A percentile compares a stretch with the other conserved stretches of the same genome.
Evolutionary conservation across 306 rosid genomes (phyloP).

Genomic region (Lathyrus tuberosus): DNA sequence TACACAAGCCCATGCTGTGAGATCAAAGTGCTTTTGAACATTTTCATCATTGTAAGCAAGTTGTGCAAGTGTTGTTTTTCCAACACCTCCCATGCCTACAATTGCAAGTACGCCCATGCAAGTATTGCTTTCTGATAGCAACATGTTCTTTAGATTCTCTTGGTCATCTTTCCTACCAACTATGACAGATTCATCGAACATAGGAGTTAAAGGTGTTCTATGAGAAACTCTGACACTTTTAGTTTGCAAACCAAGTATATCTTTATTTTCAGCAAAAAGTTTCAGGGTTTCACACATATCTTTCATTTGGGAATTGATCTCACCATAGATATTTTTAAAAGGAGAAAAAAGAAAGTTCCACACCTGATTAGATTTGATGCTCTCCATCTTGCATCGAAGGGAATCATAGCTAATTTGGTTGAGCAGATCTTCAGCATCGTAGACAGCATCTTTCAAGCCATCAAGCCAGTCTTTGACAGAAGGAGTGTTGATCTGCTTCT

Average conservation of each 20-base stretch:
- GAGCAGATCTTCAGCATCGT: constrained; percentile 10
- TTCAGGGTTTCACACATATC: constrained; percentile 31
- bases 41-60: no score
- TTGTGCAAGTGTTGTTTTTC: no score
- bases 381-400: constrained; percentile 13
- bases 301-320: constrained; percentile 40
- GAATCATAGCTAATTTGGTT: not conserved
- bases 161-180: constrained; percentile 40
- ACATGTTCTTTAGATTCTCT: constrained; percentile 7
- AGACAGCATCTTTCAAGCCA: constrained; percentile 10
- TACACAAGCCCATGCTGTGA: no score
- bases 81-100: no score
- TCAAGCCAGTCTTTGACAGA: constrained; percentile 28
- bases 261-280: constrained; percentile 35
- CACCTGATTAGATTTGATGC: constrained; percentile 19
- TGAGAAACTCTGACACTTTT: not conserved
- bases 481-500: not conserved
- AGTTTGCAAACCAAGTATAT: constrained; percentile 44
- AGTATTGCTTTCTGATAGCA: not conserved
- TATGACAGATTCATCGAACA: constrained; percentile 6
- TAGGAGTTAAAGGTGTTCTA: constrained; percentile 17
- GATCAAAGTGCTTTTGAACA: no score
- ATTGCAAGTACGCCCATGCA: not conserved
- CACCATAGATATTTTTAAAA: constrained; percentile 36
- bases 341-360: constrained; percentile 43